Percentiles rank a stretch among this genome's conserved stretches.
phyloP scores from a whole-genome alignment of 2,329 filamentous ascomycete species.

The Hypoxylon sp. region DNA sequence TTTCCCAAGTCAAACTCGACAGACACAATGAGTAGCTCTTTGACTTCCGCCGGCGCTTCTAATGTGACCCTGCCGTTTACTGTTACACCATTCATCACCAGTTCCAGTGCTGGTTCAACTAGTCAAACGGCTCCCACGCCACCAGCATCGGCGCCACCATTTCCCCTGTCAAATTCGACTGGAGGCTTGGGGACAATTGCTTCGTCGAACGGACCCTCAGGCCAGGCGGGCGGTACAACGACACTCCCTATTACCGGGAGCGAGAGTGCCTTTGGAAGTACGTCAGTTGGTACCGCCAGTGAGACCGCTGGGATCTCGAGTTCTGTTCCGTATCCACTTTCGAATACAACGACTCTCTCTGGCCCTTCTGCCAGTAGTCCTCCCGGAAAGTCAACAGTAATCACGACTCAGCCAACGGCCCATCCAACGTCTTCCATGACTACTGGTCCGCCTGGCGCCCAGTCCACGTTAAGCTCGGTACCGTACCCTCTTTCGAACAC shows the following conservation, averaged over 20 bases:
- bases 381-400: slow-evolving; percentile 18
- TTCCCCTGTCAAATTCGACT: slow-evolving; percentile 35
- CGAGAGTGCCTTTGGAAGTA: slow-evolving; percentile 27
- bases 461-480: slow-evolving; percentile 21
- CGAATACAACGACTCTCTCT: slow-evolving; percentile 27
- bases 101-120: slow-evolving; percentile 13
- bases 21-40: slow-evolving; percentile 12
- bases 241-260: slow-evolving; percentile 24
- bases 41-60: slow-evolving; percentile 8
- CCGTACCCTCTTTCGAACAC: slow-evolving; percentile 23
- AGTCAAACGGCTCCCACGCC: slow-evolving; percentile 16
- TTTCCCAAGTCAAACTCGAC: slow-evolving; percentile 45
- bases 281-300: slow-evolving; percentile 14
- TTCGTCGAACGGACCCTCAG: slow-evolving; percentile 15
- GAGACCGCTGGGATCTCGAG: slow-evolving; percentile 15
- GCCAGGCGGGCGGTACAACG: slow-evolving; percentile 2
- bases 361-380: slow-evolving; percentile 13
- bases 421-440: slow-evolving; percentile 8
- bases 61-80: slow-evolving; percentile 25
- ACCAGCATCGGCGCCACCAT: slow-evolving; percentile 23
- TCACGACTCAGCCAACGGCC: slow-evolving; percentile 14
- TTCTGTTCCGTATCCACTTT: slow-evolving; percentile 37
- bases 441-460: slow-evolving; percentile 9
- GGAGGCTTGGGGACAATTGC: slow-evolving; percentile 16
- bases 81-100: slow-evolving; percentile 10